Evolutionary conservation across 257 asterid species (phyloP).

Genomic region (Plectranthus barbatus): DNA sequence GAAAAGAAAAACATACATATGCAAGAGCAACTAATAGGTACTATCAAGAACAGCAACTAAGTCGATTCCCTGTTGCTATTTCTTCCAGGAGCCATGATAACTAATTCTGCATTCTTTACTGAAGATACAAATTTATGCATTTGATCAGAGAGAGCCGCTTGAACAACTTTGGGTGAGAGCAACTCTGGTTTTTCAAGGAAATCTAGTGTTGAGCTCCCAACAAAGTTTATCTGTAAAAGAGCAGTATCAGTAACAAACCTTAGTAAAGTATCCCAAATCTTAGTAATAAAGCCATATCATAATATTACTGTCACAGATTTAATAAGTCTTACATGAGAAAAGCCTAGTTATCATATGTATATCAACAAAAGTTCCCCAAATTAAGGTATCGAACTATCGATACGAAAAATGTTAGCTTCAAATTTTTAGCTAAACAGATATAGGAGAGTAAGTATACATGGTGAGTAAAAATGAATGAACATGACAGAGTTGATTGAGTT

Average conservation of each 20-base stretch:
- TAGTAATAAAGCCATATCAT: not conserved
- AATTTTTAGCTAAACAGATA: not conserved
- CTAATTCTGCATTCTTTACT: constrained; percentile 24
- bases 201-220: constrained; percentile 34
- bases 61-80: constrained; percentile 4
- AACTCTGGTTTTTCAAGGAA: constrained; percentile 37
- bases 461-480: not conserved
- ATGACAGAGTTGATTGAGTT: not conserved
- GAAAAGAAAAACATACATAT: not conserved
- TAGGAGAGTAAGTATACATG: not conserved
- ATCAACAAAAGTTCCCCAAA: not conserved
- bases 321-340: not conserved
- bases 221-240: constrained; percentile 26
- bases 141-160: constrained; percentile 26
- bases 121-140: constrained; percentile 31
- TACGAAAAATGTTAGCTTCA: too few relatives aligned
- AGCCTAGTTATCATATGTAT: not conserved
- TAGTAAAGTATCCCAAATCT: not conserved
- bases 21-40: not conserved
- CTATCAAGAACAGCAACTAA: not conserved
- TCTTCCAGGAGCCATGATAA: constrained; percentile 21
- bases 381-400: not conserved
- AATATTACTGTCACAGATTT: not conserved
- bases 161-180: constrained; percentile 38
- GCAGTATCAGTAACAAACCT: not conserved